Base-by-base conservation (phyloP, 139 green algal species). In the Monoraphidium neglectum region DNA sequence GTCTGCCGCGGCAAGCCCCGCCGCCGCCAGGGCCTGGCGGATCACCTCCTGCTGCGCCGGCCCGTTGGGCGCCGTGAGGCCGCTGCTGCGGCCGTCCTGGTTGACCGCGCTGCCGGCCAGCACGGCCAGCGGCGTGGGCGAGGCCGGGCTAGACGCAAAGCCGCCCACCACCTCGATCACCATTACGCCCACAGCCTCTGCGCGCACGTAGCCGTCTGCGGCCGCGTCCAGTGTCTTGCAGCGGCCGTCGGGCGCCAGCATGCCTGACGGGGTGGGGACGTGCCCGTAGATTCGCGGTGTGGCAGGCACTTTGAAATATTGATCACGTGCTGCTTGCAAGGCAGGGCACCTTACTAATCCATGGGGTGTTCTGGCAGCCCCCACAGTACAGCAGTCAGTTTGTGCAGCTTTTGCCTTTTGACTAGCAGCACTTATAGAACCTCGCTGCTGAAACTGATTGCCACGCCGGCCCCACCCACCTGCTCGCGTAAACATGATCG, bases 41-140 rank as follows among this genome's bases (percentile, higher is more conserved):
- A 97, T 86, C 5, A 94, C 90, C 0, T 78, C 81, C 82, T 97
- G 93, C 81, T 97, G 93, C 38, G 86, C 84, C 1, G 92, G 92
- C 6, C 94, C 94, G 56, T 95, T 97, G 38, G 94, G 94, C 3
- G 94, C 94, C 0, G 94, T 98, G 24, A 98, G 84, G 75, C 87
- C 92, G 86, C 86, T 93, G 68, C 85, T 94, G 43, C 92, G 85
- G n/a, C 93, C 93, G 76, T 95, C 93, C 84, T 98, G 93, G 76
- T 95, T 95, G 1, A 92, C 80, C 13, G 80, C 71, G 21, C 75
- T 73, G 38, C 80, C 86, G 3, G 63, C 68, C 2, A 88, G 32
- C 12, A 87, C 1, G 0, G 82, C 81, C 35, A 87, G 77, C 8
- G 72, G 68, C 18, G 47, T 3, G 32, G 63, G 37, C 8, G 15